Conservation (phyloP, 345 rosid species). For the Hibiscus trionum region DNA sequence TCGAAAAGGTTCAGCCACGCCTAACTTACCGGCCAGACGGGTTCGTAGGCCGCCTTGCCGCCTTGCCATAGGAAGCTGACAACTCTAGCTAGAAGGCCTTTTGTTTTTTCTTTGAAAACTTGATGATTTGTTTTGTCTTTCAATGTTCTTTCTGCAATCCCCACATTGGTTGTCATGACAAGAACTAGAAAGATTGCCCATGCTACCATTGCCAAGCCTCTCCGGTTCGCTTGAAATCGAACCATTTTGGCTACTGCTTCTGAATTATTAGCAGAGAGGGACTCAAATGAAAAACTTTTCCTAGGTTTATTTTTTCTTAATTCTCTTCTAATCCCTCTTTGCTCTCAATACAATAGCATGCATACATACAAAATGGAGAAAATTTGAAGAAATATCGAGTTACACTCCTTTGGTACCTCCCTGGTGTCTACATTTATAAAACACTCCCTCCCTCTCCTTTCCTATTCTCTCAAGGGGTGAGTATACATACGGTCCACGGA, state of each 20-base stretch:
- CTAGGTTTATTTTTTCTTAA: neutral
- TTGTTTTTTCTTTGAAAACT: constrained; percentile 9
- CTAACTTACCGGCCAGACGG: constrained; percentile 64
- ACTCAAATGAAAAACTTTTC: neutral
- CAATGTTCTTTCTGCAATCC: constrained; percentile 37
- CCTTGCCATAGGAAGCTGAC: constrained; percentile 46
- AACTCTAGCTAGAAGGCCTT: constrained; percentile 20
- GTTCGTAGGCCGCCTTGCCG: constrained; percentile 50
- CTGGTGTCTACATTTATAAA: constrained; percentile 20
- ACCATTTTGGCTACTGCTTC: constrained; percentile 18
- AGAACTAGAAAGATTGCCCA: constrained; percentile 21
- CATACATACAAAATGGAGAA: neutral
- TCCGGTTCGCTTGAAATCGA: constrained; percentile 11
- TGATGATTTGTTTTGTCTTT: constrained; percentile 18
- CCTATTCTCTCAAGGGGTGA: neutral
- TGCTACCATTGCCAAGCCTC: constrained; percentile 16
- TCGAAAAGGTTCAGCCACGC: neutral
- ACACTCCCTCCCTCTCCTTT: neutral
- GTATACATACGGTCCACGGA: neutral
- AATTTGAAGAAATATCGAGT: neutral
- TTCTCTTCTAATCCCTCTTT: neutral
- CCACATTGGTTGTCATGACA: constrained; percentile 17
- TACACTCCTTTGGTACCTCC: constrained; percentile 1
- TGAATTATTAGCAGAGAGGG: neutral
- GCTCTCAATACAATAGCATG: neutral